Conservation (phyloP, 331 rosid genomes). For the Cydonia oblonga region DNA sequence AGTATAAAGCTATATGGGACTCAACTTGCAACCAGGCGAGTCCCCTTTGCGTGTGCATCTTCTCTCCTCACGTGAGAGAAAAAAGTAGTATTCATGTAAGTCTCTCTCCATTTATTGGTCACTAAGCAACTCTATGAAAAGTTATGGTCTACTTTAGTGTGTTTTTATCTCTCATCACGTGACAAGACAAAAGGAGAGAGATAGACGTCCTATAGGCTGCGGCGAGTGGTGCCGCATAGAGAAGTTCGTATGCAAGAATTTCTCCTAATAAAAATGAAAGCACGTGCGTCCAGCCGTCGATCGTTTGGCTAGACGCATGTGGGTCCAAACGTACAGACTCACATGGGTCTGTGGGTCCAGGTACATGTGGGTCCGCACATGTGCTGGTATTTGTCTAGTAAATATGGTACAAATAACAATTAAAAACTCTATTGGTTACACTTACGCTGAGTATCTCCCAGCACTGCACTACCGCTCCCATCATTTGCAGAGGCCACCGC, state of each 20-base stretch:
- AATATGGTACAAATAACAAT: not conserved
- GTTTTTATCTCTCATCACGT: not conserved
- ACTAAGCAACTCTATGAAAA: not conserved
- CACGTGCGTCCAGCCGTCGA: not conserved
- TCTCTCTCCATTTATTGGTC: not conserved
- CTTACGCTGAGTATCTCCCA: slow-evolving; percentile 4
- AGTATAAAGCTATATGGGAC: not conserved
- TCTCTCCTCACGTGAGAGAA: not conserved
- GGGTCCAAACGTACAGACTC: not conserved
- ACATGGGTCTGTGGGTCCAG: too few relatives aligned
- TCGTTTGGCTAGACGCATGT: not conserved
- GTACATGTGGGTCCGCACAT: not conserved
- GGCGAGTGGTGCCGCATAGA: not conserved
- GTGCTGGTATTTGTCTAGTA: not conserved
- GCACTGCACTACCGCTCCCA: not conserved
- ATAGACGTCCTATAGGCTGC: not conserved
- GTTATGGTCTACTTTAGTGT: not conserved
- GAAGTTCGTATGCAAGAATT: not conserved
- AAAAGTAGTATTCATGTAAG: not conserved
- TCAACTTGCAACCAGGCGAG: not conserved
- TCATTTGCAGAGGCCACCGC: not conserved
- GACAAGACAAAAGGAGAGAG: not conserved
- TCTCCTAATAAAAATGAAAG: not conserved
- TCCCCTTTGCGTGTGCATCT: not conserved
- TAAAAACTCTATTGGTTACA: not conserved